phyloP scores from a whole-genome alignment of 805 yeast species.

The Candida golubevii region DNA sequence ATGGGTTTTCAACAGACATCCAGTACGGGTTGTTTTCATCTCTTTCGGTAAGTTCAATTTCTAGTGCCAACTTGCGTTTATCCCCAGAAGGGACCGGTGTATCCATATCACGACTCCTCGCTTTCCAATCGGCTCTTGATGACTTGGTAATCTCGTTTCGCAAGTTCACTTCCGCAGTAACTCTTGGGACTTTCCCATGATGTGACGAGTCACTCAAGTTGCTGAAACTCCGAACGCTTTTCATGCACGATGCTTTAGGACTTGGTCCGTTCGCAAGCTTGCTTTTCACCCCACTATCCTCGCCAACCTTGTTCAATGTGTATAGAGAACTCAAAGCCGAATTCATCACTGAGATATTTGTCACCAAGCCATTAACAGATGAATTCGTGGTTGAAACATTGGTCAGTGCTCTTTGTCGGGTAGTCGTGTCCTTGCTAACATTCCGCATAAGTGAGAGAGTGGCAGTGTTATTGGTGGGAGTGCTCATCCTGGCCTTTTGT shows the following conservation, averaged over 20 bases:
- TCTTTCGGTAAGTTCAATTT: constrained; percentile 9
- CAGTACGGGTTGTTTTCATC: constrained; percentile 24
- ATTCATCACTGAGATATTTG: constrained; percentile 23
- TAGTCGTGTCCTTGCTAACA: not conserved
- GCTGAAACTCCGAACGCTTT: constrained; percentile 1
- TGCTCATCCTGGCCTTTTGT: not conserved
- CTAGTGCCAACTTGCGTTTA: constrained; percentile 10
- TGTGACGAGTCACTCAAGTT: constrained; percentile 4
- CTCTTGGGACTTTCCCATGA: constrained; percentile 2
- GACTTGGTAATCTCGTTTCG: constrained; percentile 4
- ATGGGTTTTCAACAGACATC: constrained; percentile 58
- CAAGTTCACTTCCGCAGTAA: constrained; percentile 7
- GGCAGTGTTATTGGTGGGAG: constrained; percentile 14
- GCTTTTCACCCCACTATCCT: constrained; percentile 3
- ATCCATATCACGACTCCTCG: constrained; percentile 1
- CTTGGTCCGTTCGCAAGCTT: not conserved
- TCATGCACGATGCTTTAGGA: not conserved
- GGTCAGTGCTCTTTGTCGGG: constrained; percentile 16
- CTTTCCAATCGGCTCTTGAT: not conserved
- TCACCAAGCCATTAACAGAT: constrained; percentile 35
- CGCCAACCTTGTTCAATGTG: constrained; percentile 27
- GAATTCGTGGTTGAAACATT: constrained; percentile 31
- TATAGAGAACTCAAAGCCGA: constrained; percentile 39
- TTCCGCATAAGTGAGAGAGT: constrained; percentile 26
- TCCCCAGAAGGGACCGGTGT: constrained; percentile 1